Evolutionary conservation across 2,329 filamentous ascomycete genomes (phyloP), one percentile per base, ranked within the genome.

Genomic region (Camptophora hylomeconis): DNA sequence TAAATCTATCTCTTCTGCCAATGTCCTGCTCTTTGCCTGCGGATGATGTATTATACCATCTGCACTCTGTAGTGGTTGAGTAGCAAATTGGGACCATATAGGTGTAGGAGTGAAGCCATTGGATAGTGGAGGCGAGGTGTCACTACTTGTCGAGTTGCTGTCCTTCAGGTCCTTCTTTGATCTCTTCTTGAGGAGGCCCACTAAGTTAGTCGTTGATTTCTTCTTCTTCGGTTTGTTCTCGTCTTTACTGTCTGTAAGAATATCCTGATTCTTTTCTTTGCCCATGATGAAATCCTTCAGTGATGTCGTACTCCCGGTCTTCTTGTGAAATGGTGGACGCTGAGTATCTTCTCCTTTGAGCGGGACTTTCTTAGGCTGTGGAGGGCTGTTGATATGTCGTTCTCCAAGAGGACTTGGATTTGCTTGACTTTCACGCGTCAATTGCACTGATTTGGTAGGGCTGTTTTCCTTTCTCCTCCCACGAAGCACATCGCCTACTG

Each of bases 121-220:
- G 60, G 56, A 1, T 63, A 59, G 3, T 80, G 81, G 17, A 69
- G 75, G 30, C 66, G 68, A 17, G 11, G 16, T 11, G 6, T 31
- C 29, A 7, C 26, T 18, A 14, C 15, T 20, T 17, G 27, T 32
- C 70, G 76, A 16, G 53, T 54, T 21, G 36, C 72, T 67, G 8
- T 71, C 67, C 37, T 71, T 68, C 14, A 78, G 55, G 40, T 72
- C 76, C 46, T 75, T 81, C 30, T 75, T 65, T 7, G 81, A 83
- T 50, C 78, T 83, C 32, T 78, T 75, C 32, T 73, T 74, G 28
- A 93, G 67, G 31, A 94, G 67, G 4, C 68, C 73, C 1, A 73
- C 72, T n/a, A 95, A 64, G 49, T 84, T 92, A 17, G 80, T 80
- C 3, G 80, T 69, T 0, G 86, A 92, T 53, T 87, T 92, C 20